Percentiles rank a stretch among this genome's conserved stretches.
Conservation (phyloP, 2,329 filamentous ascomycete genomes). For the Alternaria dauci region DNA sequence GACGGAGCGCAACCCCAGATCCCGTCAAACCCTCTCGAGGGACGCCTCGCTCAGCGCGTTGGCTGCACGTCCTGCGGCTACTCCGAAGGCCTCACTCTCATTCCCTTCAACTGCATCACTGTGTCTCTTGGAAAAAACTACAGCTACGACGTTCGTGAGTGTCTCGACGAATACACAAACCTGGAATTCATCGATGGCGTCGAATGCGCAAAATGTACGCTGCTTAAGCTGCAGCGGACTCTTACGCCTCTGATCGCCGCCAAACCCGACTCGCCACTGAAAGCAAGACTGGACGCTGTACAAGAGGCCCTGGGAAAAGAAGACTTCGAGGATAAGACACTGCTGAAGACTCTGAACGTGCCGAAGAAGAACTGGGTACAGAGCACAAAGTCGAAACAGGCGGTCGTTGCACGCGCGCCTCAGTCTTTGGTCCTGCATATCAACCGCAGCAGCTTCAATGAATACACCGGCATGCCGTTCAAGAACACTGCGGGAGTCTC, state of each 20-base stretch:
- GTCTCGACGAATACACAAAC: constrained; percentile 83
- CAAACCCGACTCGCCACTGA: constrained; percentile 54
- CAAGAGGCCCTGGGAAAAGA: constrained; percentile 78
- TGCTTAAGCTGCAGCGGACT: constrained; percentile 65
- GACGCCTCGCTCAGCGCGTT: constrained; percentile 85
- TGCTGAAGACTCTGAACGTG: constrained; percentile 58
- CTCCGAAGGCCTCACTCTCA: constrained; percentile 87
- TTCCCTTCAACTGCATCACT: constrained; percentile 92
- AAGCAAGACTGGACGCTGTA: constrained; percentile 69
- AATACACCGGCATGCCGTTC: constrained; percentile 76
- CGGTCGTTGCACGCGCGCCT: constrained; percentile 83
- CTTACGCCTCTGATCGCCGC: constrained; percentile 30
- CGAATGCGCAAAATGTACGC: constrained; percentile 89
- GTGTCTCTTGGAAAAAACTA: constrained; percentile 74
- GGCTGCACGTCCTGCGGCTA: constrained; percentile 86
- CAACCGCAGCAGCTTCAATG: constrained; percentile 91
- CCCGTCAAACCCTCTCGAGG: constrained; percentile 81
- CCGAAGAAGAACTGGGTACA: constrained; percentile 71
- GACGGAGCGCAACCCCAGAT: constrained; percentile 15
- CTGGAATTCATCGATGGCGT: constrained; percentile 89
- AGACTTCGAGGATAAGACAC: constrained; percentile 69
- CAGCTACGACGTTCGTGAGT: constrained; percentile 76
- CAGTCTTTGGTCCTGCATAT: constrained; percentile 84
- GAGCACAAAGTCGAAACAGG: constrained; percentile 88
- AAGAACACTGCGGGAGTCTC: constrained; percentile 84